Base-by-base conservation (phyloP, 371 early-diverging fungal species). In the Mucor irregularis region DNA sequence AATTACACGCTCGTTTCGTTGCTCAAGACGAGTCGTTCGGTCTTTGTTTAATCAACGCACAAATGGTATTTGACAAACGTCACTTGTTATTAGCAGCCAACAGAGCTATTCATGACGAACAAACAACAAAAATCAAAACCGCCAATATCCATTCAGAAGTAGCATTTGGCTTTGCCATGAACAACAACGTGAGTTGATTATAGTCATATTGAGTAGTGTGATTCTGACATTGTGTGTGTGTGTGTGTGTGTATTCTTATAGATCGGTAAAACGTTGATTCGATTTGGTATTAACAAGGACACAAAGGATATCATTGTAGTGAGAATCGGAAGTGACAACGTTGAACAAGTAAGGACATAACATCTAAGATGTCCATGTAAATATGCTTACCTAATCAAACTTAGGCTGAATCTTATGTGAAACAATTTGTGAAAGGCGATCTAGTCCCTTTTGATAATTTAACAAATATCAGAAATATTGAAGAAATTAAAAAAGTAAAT, bases 71-170 rank as follows among this genome's bases (percentile, higher is more conserved):
- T 51, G 73, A 73, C 48, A 49, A 53, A 10, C 66, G 76, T 29
- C 83, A 84, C 43, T 46, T 76, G 11, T 62, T 84, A 9, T 45
- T 76, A 5, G 84, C 84, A 0, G 68, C 68, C 1, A 75, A 79
- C 26, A 73, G 77, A 56, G 83, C 86, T 10, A 70, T 82, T 0
- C 68, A 76, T 28, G 81, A 81, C 16, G 72, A 78, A 48, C 57
- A 64, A 17, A 42, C 54, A 6, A 68, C 74, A 31, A 78, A 79
- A 11, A 52, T 84, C n/a, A 79, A 76, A 49, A 82, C 83, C 4
- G 74, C 78, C 35, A 76, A 72, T 42, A 45, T 86, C 24, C 64
- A 77, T 54, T 81, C 86, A 9, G 84, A 86, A 58, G 79, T 84
- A 39, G 67, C 83, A 16, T 82, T 78, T 49, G 73, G 80, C 48